Evolutionary conservation across 164 flowering plant genomes (phyloP), one percentile per base, ranked within the genome.

Genomic region (Magnolia kwangsiensis): DNA sequence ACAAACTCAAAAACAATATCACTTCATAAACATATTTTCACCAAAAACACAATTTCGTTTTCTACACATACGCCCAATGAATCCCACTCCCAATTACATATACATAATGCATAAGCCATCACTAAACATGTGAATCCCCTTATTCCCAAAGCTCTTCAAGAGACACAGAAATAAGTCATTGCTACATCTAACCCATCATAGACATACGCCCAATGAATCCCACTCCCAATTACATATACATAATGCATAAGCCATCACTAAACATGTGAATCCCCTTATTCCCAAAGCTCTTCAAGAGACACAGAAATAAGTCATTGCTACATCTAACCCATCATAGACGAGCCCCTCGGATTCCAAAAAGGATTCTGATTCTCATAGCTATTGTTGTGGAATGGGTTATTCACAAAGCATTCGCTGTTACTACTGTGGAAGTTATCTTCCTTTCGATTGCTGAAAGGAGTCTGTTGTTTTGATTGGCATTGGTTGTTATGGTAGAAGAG

Each of bases 301-400:
- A 9, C 2, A 10, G 11, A 14, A 10, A n/a, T n/a, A n/a, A 55
- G 61, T 16, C 61, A 10, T 55, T 55, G 61, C 61, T 16, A 7
- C 61, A 55, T 55, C 61, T 55, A 55, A 16, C 45, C 45, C 13
- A 55, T 55, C 61, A 37, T 51, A 63, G 83, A 67, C 37, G 71
- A 77, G 45, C 79, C 73, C 37, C 72, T 75, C 45, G 86, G 86
- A 58, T 37, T 77, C 86, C 86, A 84, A 75, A 85, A 86, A 27
- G 89, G 89, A 64, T 85, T 85, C 78, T 86, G 85, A 50, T 77
- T 76, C 27, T 80, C 84, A 74, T 79, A 37, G 18, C 69, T 79
- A 45, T 72, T 81, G 63, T 67, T 58, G 71, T 49, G 59, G 73
- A 82, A 82, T 18, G 86, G 85, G 79, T 82, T 87, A 6, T 61